Conservation (phyloP, 352 stramenopile genomes). For the Bremia lactucae region DNA sequence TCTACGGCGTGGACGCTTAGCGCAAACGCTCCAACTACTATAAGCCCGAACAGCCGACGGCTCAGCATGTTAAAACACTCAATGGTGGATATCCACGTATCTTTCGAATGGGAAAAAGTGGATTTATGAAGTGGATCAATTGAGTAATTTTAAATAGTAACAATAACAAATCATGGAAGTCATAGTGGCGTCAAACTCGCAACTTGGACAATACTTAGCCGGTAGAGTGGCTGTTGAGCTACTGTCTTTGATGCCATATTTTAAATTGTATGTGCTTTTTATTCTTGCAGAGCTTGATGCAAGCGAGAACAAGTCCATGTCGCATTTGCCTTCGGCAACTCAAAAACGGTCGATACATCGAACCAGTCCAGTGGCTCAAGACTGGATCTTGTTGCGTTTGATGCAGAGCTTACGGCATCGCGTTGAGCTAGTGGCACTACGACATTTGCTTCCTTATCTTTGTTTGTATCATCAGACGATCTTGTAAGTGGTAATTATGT, state of each 20-base stretch:
- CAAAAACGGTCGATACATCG: constrained; percentile 5
- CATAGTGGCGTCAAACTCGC: constrained; percentile 24
- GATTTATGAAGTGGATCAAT: neutral
- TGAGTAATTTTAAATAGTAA: neutral
- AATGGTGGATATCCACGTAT: constrained; percentile 9
- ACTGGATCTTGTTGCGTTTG: neutral
- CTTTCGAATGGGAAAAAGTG: constrained; percentile 2
- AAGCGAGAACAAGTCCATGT: constrained; percentile 1
- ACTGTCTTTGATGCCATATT: neutral
- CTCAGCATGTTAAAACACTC: constrained; percentile 4
- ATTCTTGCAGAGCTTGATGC: constrained; percentile 7
- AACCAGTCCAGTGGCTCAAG: neutral
- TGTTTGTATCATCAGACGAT: constrained; percentile 17
- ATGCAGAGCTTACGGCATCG: neutral
- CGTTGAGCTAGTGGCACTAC: constrained; percentile 1
- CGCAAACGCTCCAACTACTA: constrained; percentile 2
- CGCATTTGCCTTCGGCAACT: constrained; percentile 6
- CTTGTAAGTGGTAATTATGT: constrained; percentile 6
- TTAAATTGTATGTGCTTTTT: neutral
- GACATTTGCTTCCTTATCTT: constrained; percentile 3
- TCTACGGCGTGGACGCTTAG: constrained; percentile 78
- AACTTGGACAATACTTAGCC: constrained; percentile 49
- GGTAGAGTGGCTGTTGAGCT: constrained; percentile 11
- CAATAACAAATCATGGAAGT: constrained; percentile 33
- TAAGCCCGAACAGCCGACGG: constrained; percentile 8